These are phyloP conservation scores for Lyophyllum semitale DNA, from an alignment of 768 basidiomycete genomes.

Conservation along the genomic window DNA sequence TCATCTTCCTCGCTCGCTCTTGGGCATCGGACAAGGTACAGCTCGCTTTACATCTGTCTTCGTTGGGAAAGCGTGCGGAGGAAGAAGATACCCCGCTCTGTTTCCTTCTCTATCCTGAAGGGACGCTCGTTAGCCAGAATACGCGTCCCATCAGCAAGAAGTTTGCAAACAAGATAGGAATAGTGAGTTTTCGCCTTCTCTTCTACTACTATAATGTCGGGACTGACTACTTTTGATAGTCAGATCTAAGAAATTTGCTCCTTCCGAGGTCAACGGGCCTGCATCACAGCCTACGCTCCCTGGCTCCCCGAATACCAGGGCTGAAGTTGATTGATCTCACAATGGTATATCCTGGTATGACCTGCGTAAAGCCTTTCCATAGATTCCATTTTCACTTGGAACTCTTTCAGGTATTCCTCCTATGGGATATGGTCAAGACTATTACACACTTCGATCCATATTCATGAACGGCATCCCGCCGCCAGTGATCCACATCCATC, in stretches of 20 bases:
- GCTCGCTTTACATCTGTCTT: slow-evolving; percentile 64
- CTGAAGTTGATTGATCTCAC: slow-evolving; percentile 90
- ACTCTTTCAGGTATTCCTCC: slow-evolving; percentile 65
- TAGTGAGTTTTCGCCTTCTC: slow-evolving; percentile 57
- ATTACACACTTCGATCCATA: slow-evolving; percentile 88
- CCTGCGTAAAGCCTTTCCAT: not conserved
- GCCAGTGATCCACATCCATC: slow-evolving; percentile 84
- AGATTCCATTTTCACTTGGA: not conserved
- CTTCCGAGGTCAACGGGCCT: slow-evolving; percentile 93
- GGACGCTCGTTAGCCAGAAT: slow-evolving; percentile 86
- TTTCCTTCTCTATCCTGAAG: slow-evolving; percentile 92
- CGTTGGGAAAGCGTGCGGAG: slow-evolving; percentile 71
- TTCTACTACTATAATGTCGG: not conserved
- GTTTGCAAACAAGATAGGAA: slow-evolving; percentile 85
- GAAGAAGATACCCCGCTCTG: slow-evolving; percentile 70
- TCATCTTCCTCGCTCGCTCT: slow-evolving; percentile 90
- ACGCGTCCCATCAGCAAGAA: slow-evolving; percentile 85
- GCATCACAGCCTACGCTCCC: slow-evolving; percentile 79
- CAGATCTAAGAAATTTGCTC: slow-evolving; percentile 78
- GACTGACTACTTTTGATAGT: slow-evolving; percentile 39
- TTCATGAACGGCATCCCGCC: slow-evolving; percentile 82
- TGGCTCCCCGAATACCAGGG: slow-evolving; percentile 74
- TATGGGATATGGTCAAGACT: slow-evolving; percentile 80
- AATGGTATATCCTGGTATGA: slow-evolving; percentile 81
- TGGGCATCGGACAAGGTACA: slow-evolving; percentile 84